Evolutionary conservation across 2,329 filamentous ascomycete genomes (phyloP).

Genomic region (Neocatenulostroma microsporum): DNA sequence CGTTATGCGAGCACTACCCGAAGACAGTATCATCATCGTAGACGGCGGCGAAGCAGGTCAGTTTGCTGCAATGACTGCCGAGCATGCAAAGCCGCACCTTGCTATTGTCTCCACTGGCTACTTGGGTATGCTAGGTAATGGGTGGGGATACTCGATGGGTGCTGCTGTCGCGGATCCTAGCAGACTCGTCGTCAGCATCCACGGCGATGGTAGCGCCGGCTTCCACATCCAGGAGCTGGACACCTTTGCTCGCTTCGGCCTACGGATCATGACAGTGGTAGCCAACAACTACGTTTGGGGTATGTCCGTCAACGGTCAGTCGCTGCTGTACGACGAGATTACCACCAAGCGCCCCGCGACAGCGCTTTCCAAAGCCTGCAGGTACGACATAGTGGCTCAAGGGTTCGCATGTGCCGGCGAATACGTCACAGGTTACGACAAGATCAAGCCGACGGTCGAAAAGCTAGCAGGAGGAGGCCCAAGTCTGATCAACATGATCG

Average conservation of each 20-base stretch:
- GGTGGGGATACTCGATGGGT: conserved; percentile 40
- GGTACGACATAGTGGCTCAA: conserved; percentile 37
- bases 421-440: conserved; percentile 22
- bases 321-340: conserved; percentile 34
- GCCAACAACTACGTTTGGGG: conserved; percentile 42
- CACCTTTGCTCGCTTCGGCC: conserved; percentile 35
- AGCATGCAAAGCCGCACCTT: conserved; percentile 20
- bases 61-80: conserved; percentile 30
- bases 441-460: conserved; percentile 28
- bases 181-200: conserved; percentile 36
- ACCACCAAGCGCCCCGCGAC: conserved; percentile 28
- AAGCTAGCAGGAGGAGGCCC: conserved; percentile 26
- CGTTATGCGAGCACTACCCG: conserved; percentile 31
- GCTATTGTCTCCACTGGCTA: conserved; percentile 30
- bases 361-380: conserved; percentile 22
- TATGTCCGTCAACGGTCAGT: conserved; percentile 39
- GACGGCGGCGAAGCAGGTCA: conserved; percentile 36
- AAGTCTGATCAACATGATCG: conserved; percentile 36
- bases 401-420: conserved; percentile 31
- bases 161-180: conserved; percentile 35
- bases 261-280: conserved; percentile 38
- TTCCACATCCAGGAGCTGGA: conserved; percentile 42
- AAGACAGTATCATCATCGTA: conserved; percentile 31
- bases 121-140: conserved; percentile 41
- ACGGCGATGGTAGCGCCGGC: conserved; percentile 40